Base-by-base conservation (phyloP, 768 basidiomycete species). In the Clitopilus passeckerianus region DNA sequence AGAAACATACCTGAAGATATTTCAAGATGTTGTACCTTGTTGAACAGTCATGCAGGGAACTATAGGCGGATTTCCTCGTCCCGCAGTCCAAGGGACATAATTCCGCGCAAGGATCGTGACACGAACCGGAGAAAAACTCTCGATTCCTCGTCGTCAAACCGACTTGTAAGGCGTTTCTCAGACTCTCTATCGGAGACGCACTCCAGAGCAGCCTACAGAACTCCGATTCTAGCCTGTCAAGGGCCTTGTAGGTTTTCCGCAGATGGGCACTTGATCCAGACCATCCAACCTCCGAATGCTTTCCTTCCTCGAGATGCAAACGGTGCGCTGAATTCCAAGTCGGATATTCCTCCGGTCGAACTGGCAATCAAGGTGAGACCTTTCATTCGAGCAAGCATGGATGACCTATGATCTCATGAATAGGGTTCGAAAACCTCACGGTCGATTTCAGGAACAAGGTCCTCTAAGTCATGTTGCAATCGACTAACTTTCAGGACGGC, bases 401-500 rank as follows among this genome's bases (percentile, higher is more conserved):
- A 53, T 53, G 22, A 33, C 3, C 27, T 30, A 30, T 53, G 53
- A n/a, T 53, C 37, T 15, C 27, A 5, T 41, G 46, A 50, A 50
- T 23, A 83, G 85, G 85, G 1, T 83, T 88, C 43, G 85, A 88
- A 65, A 81, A 83, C 23, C 72, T 89, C 14, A 86, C 86, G 0
- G 58, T 80, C 4, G 81, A 81, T 59, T 63, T 78, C 0, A 64
- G 72, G 6, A 82, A 81, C 1, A 69, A 71, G 3, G 80, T 75
- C 1, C 74, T 89, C 1, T 89, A 85, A 65, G 85, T 79, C 0
- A 77, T 88, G 64, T 75, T 88, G 1, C 87, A 90, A 64, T 77
- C 80, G 5, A 86, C 85, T 0, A 77, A 81, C 0, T 78, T 85
- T 2, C 87, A 89, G 62, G 87, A 87, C 62, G 84, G 86, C n/a